Percentiles rank a stretch among this genome's conserved stretches.
Conservation (phyloP, 495 filamentous ascomycete species). For the Aspergillus incahuasiensis region DNA sequence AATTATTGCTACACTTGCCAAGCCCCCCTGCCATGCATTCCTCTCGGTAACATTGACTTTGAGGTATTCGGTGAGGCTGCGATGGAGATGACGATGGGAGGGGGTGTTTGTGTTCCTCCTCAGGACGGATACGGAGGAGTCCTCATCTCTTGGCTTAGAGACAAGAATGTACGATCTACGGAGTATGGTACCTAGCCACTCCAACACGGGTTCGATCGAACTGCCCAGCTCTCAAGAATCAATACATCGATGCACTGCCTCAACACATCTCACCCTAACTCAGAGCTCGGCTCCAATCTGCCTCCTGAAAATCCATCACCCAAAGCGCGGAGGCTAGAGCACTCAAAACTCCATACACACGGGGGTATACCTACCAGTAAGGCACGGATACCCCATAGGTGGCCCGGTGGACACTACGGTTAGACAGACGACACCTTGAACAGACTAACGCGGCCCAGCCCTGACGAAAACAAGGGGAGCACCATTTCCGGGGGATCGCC, state of each 20-base stretch:
- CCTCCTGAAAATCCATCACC: too few relatives aligned
- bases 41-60: constrained; percentile 6
- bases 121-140: not conserved
- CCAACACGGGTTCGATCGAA: too few relatives aligned
- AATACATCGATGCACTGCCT: not conserved
- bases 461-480: not conserved
- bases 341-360: too few relatives aligned
- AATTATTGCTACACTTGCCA: constrained; percentile 21
- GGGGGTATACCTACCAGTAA: too few relatives aligned
- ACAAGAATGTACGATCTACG: not conserved
- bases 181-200: too few relatives aligned
- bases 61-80: not conserved
- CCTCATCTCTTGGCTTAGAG: not conserved
- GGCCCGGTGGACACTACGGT: too few relatives aligned
- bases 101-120: not conserved
- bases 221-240: not conserved
- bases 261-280: too few relatives aligned
- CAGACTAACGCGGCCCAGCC: too few relatives aligned
- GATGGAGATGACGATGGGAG: not conserved
- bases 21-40: constrained; percentile 32
- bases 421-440: too few relatives aligned
- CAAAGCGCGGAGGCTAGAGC: too few relatives aligned
- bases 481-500: constrained; percentile 2
- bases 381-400: too few relatives aligned
- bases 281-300: too few relatives aligned